A percentile compares a stretch with the other conserved stretches of the same genome.
Conservation (phyloP, 2,329 filamentous ascomycete genomes). For the Chaetothyriales sp. region DNA sequence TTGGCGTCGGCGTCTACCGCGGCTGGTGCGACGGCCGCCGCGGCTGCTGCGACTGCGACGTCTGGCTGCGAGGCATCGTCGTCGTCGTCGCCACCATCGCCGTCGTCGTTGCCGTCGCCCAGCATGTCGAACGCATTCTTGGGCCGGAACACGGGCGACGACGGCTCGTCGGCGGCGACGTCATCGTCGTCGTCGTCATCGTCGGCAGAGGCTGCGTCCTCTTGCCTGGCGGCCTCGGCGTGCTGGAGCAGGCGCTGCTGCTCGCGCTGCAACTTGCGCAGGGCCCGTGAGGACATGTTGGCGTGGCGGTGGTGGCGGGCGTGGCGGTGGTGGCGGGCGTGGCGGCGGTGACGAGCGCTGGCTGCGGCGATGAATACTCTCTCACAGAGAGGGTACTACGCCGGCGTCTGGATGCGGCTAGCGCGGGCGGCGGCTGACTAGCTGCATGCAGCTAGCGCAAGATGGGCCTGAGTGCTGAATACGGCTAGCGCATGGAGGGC, state of each 20-base stretch:
- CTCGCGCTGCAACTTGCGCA: slow-evolving; percentile 50
- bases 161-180: slow-evolving; percentile 25
- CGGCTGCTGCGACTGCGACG: slow-evolving; percentile 11
- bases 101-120: slow-evolving; percentile 31
- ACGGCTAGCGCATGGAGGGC: neutral
- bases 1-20: slow-evolving; percentile 1
- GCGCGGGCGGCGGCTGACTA: too few relatives aligned
- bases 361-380: neutral
- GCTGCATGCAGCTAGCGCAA: neutral
- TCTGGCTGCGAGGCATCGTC: slow-evolving; percentile 22
- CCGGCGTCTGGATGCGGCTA: too few relatives aligned
- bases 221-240: neutral
- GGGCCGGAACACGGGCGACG: slow-evolving; percentile 7
- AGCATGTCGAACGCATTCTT: slow-evolving; percentile 41
- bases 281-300: slow-evolving; percentile 51
- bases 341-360: too few relatives aligned
- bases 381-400: too few relatives aligned
- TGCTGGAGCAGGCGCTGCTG: slow-evolving; percentile 34
- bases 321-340: too few relatives aligned
- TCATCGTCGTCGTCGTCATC: slow-evolving; percentile 23
- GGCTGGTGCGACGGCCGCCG: slow-evolving; percentile 13
- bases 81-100: slow-evolving; percentile 23
- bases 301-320: neutral
- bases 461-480: too few relatives aligned
- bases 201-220: slow-evolving; percentile 23